Evolutionary conservation across 352 stramenopile genomes (phyloP), one percentile per base, ranked within the genome.

Genomic region (Phytophthora multivora): DNA sequence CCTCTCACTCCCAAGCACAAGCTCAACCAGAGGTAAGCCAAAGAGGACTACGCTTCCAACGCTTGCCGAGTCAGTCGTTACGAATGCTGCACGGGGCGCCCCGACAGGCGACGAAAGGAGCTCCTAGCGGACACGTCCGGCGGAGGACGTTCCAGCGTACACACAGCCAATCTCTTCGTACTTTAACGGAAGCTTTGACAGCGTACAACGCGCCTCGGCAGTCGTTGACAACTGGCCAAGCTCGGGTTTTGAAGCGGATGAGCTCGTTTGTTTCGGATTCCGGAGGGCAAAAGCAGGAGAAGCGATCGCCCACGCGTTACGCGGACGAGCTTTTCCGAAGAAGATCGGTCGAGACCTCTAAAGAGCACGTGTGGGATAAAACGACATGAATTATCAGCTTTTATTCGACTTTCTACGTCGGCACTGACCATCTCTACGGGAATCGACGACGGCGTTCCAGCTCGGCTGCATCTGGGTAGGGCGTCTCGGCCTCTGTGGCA

Each of bases 221-320:
- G 15, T 49, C 46, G 5, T 13, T 52, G 15, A 40, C 57, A 19
- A 48, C 38, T 33, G 11, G 38, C 23, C 48, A 60, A 50, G 25
- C 18, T 15, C 59, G 36, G 11, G 60, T 68, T 15, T 52, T 75
- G 12, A 50, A 63, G 35, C 43, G 46, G 5, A 63, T 75, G 66
- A 59, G 52, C 9, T 65, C 67, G 18, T 69, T 75, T 11, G 63
- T 76, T 45, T 47, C 56, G 13, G 62, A 63, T 41, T 28, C 53
- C 7, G 40, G 23, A 18, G 38, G 26, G 10, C 51, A 39, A 38
- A 11, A 16, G 4, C 46, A 28, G 39, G 25, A 9, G 16, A 71
- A 59, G 31, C 21, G 47, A 13, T 72, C 67, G 3, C 67, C 67
- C 1, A 75, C 67, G 15, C 51, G 58, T 0, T 75, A 72, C 47